Percentiles rank a stretch among this genome's conserved stretches.
These are phyloP conservation scores for Theobroma cacao DNA, from an alignment of 345 rosid species.

Conservation along the genomic window DNA sequence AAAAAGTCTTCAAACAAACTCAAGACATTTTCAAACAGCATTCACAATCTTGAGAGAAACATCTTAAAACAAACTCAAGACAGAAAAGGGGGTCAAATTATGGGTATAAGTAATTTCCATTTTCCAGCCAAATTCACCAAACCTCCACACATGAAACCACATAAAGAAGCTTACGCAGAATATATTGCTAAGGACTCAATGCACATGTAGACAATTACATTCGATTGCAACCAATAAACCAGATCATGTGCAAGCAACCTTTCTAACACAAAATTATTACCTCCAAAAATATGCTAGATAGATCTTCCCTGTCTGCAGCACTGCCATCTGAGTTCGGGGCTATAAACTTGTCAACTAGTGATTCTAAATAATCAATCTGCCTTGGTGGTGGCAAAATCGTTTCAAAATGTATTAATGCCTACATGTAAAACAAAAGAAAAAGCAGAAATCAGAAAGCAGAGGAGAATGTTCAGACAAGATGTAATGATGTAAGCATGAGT, in stretches of 20 bases:
- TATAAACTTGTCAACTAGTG: slow-evolving; percentile 70
- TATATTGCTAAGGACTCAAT: background rate
- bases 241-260: background rate
- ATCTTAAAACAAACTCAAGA: background rate
- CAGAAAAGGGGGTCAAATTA: background rate
- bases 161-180: background rate
- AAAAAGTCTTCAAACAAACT: background rate
- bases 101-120: background rate
- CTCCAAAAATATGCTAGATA: slow-evolving; percentile 87
- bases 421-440: slow-evolving; percentile 14
- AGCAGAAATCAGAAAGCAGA: slow-evolving; percentile 7
- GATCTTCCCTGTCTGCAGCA: slow-evolving; percentile 77
- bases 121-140: background rate
- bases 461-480: background rate
- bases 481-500: background rate
- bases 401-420: slow-evolving; percentile 77
- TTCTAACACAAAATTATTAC: slow-evolving; percentile 27
- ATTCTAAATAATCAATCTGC: slow-evolving; percentile 66
- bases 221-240: background rate
- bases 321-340: slow-evolving; percentile 52
- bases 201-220: background rate
- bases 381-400: slow-evolving; percentile 64
- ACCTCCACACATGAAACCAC: too few relatives aligned
- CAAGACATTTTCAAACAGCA: background rate
- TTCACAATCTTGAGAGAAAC: background rate